Base-by-base conservation (phyloP, 495 filamentous ascomycete species). In the Penicillium bialowiezense region DNA sequence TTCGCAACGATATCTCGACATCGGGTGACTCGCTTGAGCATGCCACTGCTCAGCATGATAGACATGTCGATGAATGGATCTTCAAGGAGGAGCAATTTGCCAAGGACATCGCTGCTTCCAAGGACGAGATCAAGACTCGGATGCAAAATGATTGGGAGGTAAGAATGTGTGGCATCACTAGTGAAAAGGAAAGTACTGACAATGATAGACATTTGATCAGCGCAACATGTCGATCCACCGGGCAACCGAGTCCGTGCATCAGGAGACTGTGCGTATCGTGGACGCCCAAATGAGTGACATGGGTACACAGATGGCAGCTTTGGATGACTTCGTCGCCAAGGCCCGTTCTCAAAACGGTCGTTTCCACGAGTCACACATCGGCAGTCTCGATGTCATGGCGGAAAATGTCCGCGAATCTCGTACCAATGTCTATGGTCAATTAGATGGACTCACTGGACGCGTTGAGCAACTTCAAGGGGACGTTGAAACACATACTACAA, bases 131-230 rank as follows among this genome's bases (percentile, higher is more conserved):
- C 19, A 95, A 91, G 70, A 77, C 70, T 15, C 88, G 82, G 66
- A 79, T 98, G 64, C 87, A 91, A 71, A 82, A 88, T 49, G 91
- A 97, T 57, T 97, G 90, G 88, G 82, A 82, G 58, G 84, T 90
- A 78, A 73, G 85, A 62, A 45, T 10, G 10, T 24, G 13, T 38
- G 1, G 17, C 10, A 17, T 45, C 5, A 17, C 5, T 52, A 51
- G 10, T 43, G 46, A 26, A 47, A n/a, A 24, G 18, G 44, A 34
- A 24, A 23, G 43, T 49, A 52, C 69, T 71, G 60, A 69, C 44
- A 54, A 4, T 47, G 18, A 17, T 55, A 93, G 88, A 62, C 69
- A 10, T 89, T 91, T 20, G 88, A 91, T 51, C 79, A 86, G 52
- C 86, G 90, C 55, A 92, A 88, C 54, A 79, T 69, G 1, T 84